Conservation (phyloP, 345 rosid genomes). For the Diplotaxis tenuifolia region DNA sequence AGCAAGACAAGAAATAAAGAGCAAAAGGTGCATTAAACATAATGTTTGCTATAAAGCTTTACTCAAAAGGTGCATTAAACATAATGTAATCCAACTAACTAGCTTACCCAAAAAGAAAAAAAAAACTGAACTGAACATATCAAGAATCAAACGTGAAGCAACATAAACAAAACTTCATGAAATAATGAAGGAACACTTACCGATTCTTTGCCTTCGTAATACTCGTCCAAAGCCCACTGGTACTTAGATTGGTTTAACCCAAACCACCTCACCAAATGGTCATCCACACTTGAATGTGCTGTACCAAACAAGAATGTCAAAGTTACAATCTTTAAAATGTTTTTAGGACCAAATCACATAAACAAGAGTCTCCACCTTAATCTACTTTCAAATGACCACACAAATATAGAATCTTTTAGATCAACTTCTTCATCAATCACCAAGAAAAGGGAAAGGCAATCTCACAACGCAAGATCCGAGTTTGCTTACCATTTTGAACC, state of each 20-base stretch:
- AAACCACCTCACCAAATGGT: constrained; percentile 95
- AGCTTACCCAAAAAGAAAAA: no score
- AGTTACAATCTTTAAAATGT: neutral
- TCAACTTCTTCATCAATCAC: neutral
- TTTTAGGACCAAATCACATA: neutral
- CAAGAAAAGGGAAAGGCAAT: neutral
- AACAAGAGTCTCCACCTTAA: neutral
- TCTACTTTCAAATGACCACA: neutral
- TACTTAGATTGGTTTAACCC: constrained; percentile 97
- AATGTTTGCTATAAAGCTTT: constrained; percentile 16
- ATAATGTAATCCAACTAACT: neutral
- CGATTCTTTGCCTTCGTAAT: constrained; percentile 76
- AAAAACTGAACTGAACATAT: no score
- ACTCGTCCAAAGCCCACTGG: constrained; percentile 98
- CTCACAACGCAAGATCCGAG: constrained; percentile 23
- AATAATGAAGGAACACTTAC: constrained; percentile 43
- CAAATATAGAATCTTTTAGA: constrained; percentile 19
- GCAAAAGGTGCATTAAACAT: neutral
- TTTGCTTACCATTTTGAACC: constrained; percentile 70
- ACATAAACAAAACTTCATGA: neutral
- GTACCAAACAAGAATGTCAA: constrained; percentile 19
- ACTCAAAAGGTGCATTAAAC: constrained; percentile 8
- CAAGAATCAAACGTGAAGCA: neutral
- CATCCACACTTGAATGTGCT: constrained; percentile 98
- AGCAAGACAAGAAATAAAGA: constrained; percentile 8